Evolutionary conservation across 2,329 filamentous ascomycete species (phyloP).

Genomic region (Aureobasidium sp.): DNA sequence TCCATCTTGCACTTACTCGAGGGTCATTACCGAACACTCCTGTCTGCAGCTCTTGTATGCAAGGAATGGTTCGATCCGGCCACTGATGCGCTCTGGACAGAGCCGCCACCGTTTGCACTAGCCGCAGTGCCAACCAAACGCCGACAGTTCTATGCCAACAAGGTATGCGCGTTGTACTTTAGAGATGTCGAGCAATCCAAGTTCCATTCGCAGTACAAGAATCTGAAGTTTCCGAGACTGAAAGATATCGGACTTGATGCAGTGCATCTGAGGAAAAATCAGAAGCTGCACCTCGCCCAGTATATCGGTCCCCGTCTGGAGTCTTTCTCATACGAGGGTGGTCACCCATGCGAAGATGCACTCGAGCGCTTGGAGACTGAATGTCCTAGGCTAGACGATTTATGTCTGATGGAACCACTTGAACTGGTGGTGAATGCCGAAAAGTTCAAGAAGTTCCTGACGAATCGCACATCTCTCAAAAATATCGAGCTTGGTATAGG

Average conservation of each 20-base stretch:
- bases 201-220: background rate
- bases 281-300: background rate
- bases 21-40: background rate
- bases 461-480: background rate
- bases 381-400: background rate
- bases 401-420: background rate
- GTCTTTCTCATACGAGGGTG: background rate
- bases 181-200: background rate
- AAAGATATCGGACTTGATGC: background rate
- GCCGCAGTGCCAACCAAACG: background rate
- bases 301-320: background rate
- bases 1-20: background rate
- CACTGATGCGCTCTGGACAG: background rate
- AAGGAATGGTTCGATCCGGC: background rate
- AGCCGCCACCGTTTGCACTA: background rate
- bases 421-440: background rate
- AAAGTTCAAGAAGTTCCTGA: background rate
- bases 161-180: background rate
- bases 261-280: background rate
- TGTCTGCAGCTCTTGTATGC: background rate
- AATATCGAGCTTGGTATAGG: background rate
- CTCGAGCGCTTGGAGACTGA: background rate
- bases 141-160: background rate
- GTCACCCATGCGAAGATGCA: conserved; percentile 1
- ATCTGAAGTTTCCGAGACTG: background rate